These are phyloP conservation scores for Jaltomata sinuosa DNA, from an alignment of 257 asterid genomes.

Conservation along the genomic window DNA sequence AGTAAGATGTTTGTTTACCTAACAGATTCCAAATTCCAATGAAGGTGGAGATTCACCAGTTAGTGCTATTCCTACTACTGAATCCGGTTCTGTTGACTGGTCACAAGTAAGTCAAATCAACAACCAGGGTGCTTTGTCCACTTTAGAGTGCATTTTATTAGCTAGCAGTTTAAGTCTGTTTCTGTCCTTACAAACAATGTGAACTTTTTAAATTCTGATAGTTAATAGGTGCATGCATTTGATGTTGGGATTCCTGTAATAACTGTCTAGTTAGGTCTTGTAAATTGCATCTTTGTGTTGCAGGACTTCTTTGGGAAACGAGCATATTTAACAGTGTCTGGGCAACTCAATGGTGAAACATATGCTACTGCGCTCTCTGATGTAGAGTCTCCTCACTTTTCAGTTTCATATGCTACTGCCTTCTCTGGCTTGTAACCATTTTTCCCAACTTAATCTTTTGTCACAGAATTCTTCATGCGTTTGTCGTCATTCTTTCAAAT, in stretches of 20 bases:
- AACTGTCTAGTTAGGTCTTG: neutral
- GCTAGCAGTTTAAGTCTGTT: neutral
- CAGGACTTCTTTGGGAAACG: conserved; percentile 98
- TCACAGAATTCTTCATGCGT: neutral
- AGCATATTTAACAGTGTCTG: conserved; percentile 94
- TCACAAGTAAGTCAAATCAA: conserved; percentile 51
- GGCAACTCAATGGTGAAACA: conserved; percentile 97
- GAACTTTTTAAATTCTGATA: neutral
- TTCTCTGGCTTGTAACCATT: conserved; percentile 3
- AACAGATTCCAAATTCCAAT: conserved; percentile 69
- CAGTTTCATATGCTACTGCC: neutral
- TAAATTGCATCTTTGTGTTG: conserved; percentile 7
- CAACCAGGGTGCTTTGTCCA: neutral
- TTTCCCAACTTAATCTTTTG: neutral
- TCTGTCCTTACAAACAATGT: neutral
- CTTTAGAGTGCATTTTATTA: neutral
- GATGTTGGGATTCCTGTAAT: neutral
- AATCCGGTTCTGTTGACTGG: conserved; percentile 84
- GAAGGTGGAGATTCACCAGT: conserved; percentile 59
- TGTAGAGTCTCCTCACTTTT: conserved; percentile 32
- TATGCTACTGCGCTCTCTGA: conserved; percentile 95
- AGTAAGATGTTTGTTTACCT: conserved; percentile 6
- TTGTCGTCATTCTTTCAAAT: neutral
- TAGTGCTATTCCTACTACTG: conserved; percentile 62
- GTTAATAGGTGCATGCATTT: neutral